Evolutionary conservation across 345 rosid species (phyloP), one percentile per base, ranked within the genome.

Genomic region (Erysimum cheiranthoides): DNA sequence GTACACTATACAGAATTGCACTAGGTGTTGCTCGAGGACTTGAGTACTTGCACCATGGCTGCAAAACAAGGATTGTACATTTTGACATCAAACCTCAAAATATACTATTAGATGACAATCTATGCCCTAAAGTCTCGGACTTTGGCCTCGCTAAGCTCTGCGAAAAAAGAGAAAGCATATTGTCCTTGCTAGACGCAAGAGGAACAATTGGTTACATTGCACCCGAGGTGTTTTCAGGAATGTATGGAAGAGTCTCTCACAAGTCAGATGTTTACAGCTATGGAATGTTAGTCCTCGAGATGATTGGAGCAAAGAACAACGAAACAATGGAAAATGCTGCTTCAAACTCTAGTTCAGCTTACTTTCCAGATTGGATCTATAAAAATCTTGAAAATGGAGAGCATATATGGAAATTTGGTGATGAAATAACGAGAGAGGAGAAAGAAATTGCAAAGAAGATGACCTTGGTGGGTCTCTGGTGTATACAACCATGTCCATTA

Each of bases 21-120:
- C 7, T 82, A 3, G 88, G 88, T 3, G 52, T 83, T 49, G 86
- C 86, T 12, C 66, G 78, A 21, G 87, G 90, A 27, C 52, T 85
- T 4, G 86, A 82, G 71, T 85, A 85, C 52, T 74, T 85, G 2
- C 87, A 84, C 31, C 7, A 75, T 5, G 85, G 87, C 5, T 87
- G 91, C 52, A 81, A 71, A 62, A 77, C 78, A 7, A 82, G 86
- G 50, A 87, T 85, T 38, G 57, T 87, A 28, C 87, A 87, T 42
- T 82, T 85, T 10, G 85, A 85, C 68, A 85, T 84, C 2, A 85
- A 87, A 35, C 87, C 88, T 14, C 88, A 85, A 5, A 87, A 83
- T 42, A 73, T 87, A 36, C 61, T 87, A 2, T 61, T 85, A 13
- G 80, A 87, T 50, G 60, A 78, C 1, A 31, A 74, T 10, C 67